Evolutionary conservation across 345 rosid species (phyloP).

Genomic region (Salix udensis): DNA sequence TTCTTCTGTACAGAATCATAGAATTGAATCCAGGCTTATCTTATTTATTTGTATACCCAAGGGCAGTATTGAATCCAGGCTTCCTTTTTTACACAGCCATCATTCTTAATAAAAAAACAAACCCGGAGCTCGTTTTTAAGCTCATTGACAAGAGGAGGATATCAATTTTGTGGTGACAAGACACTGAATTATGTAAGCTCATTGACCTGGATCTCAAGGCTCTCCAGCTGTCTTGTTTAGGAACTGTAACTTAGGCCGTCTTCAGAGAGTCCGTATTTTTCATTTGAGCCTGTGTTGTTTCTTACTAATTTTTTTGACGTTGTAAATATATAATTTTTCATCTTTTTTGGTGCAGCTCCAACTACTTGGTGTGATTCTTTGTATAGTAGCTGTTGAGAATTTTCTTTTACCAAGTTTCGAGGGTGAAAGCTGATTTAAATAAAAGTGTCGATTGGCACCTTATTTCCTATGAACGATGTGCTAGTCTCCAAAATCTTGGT

Average conservation of each 20-base stretch:
- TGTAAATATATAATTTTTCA: constrained; percentile 16
- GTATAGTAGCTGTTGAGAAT: neutral
- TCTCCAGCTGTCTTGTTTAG: neutral
- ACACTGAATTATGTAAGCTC: neutral
- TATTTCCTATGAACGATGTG: too few species aligned
- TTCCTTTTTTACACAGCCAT: constrained; percentile 19
- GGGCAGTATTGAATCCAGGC: constrained; percentile 10
- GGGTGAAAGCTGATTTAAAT: constrained; percentile 2
- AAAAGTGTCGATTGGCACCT: neutral
- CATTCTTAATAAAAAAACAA: constrained; percentile 13
- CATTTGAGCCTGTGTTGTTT: neutral
- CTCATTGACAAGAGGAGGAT: neutral
- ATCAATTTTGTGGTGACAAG: neutral
- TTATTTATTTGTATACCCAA: neutral
- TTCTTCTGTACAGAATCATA: constrained; percentile 1
- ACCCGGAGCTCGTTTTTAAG: neutral
- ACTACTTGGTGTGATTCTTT: neutral
- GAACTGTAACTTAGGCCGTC: neutral
- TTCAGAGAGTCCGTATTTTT: neutral
- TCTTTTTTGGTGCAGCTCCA: neutral
- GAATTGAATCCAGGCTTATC: neutral
- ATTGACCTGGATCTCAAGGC: neutral
- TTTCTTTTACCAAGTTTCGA: neutral
- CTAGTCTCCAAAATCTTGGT: too few species aligned
- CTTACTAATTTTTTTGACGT: neutral